Base-by-base conservation (phyloP, 2,329 filamentous ascomycete species). In the Penicillium digitatum region DNA sequence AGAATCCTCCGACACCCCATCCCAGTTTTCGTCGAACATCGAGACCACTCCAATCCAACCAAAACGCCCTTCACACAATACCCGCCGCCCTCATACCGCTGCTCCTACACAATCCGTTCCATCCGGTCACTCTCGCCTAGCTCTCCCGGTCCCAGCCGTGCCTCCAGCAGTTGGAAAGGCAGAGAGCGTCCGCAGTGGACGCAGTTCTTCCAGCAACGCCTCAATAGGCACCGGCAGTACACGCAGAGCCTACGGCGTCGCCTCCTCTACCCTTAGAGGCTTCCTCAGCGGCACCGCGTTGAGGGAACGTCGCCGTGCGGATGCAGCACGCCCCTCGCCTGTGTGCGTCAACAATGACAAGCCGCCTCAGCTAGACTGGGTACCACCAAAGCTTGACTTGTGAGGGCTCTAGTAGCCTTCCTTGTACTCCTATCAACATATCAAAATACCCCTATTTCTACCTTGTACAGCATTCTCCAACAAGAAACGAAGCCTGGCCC, bases 341-440 rank as follows among this genome's bases (percentile, higher is more conserved):
- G 62, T 71, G 5, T 73, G 62, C 35, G 62, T 72, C 31, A 66
- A 66, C 18, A 60, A 57, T 29, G 69, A 74, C 39, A 62, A 62
- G 31, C 66, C 72, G 1, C 72, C 72, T 18, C 68, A 64, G 47
- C 59, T 74, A 54, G 67, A 73, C 56, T 74, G 72, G 72, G 57
- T 68, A 31, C 72, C 71, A 7, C 72, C 72, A 12, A 66, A 72
- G 49, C 58, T 74, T 43, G 69, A 73, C 46, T 54, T 73, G 40
- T 64, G 61, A 51, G 62, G 69, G 29, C 59, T 71, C 20, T 61
- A 60, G 20, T 69, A 67, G 57, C 34, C 12, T 34, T 4, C 31
- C 14, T 27, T 16, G 5, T 16, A 27, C 20, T 12, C 18, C 11
- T 2, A 24, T n/a, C 38, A 20, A 31, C 40, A 5, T 38, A 38